phyloP scores from a whole-genome alignment of 148 eudicot genomes.

The Talinum fruticosum region DNA sequence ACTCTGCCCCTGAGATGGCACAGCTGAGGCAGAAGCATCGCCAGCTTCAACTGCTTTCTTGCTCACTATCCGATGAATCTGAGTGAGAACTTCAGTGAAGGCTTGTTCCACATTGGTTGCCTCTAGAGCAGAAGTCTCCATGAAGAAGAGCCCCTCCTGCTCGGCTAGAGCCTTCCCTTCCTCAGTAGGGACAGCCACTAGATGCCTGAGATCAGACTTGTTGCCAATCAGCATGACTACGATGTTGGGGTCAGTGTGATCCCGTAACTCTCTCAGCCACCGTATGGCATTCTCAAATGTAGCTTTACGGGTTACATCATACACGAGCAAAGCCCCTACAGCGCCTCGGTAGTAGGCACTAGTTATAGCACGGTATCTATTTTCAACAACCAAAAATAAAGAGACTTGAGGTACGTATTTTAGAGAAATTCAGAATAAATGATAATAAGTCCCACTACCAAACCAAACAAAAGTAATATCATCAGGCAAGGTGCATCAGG shows the following conservation, averaged over 20 bases:
- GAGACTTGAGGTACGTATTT: not conserved
- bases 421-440: not conserved
- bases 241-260: conserved; percentile 81
- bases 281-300: conserved; percentile 71
- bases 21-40: conserved; percentile 48
- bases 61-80: conserved; percentile 72
- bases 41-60: conserved; percentile 79
- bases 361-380: conserved; percentile 81
- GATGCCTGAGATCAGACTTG: conserved; percentile 89
- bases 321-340: conserved; percentile 79
- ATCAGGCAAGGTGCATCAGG: not conserved
- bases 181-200: conserved; percentile 64
- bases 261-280: conserved; percentile 79
- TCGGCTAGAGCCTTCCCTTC: conserved; percentile 73
- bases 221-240: conserved; percentile 91
- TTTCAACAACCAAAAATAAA: conserved; percentile 4
- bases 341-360: conserved; percentile 96
- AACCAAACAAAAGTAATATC: not conserved
- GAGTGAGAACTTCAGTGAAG: conserved; percentile 61
- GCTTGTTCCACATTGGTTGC: conserved; percentile 88
- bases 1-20: conserved; percentile 64
- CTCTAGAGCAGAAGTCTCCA: conserved; percentile 91
- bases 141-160: conserved; percentile 63
- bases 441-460: not conserved
- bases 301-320: conserved; percentile 73